Conservation (phyloP, 2,329 filamentous ascomycete species). For the Claviceps paspali region DNA sequence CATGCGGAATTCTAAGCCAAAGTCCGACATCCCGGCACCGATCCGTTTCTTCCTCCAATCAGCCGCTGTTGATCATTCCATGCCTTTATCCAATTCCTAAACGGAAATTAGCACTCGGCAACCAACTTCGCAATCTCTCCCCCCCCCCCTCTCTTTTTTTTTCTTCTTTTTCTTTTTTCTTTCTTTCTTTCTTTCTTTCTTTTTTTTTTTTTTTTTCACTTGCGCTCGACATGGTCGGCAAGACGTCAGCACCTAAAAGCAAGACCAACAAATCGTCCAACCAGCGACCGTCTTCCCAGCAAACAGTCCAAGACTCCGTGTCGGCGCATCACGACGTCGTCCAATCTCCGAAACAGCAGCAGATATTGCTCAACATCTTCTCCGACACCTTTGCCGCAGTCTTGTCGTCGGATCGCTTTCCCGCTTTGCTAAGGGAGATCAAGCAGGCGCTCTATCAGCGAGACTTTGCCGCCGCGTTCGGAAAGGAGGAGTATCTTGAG, state of each 20-base stretch:
- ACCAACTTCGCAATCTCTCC: too few species aligned
- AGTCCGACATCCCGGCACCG: not conserved
- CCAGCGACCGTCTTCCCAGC: not conserved
- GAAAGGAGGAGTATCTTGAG: constrained; percentile 51
- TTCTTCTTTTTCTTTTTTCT: not conserved
- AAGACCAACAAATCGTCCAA: not conserved
- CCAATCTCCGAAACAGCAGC: constrained; percentile 30
- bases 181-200: not conserved
- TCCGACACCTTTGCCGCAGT: constrained; percentile 42
- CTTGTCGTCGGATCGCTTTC: constrained; percentile 31
- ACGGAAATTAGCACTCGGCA: too few species aligned
- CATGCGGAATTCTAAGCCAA: not conserved
- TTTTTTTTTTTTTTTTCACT: not conserved
- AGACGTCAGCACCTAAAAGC: constrained; percentile 1
- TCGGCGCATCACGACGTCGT: not conserved
- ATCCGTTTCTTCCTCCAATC: constrained; percentile 1
- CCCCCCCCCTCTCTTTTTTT: not conserved
- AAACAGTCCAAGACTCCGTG: not conserved
- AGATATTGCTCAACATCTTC: constrained; percentile 61
- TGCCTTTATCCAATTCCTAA: too few species aligned
- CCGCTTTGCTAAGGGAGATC: constrained; percentile 55
- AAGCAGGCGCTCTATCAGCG: constrained; percentile 77
- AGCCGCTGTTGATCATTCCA: not conserved
- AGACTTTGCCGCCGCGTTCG: constrained; percentile 72
- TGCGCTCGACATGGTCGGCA: constrained; percentile 4